Conservation (phyloP, 2,329 filamentous ascomycete genomes). For the Pestalotiopsis sp. region DNA sequence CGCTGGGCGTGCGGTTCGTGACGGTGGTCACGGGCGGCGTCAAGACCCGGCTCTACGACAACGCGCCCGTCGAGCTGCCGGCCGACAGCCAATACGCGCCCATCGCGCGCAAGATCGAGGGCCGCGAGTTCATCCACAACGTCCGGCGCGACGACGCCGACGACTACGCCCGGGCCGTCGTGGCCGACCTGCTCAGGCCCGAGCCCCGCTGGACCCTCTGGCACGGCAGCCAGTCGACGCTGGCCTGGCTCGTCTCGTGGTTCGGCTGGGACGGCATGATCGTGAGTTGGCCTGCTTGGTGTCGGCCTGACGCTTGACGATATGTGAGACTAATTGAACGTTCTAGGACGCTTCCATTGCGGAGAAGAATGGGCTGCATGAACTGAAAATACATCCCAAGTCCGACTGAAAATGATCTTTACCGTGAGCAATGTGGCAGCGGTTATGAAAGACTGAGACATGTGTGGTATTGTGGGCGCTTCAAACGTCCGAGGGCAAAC, state of each 20-base stretch:
- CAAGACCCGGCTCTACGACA: constrained; percentile 27
- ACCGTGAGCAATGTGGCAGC: no score
- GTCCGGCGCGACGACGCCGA: constrained; percentile 24
- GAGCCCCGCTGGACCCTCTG: constrained; percentile 27
- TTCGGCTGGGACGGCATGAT: constrained; percentile 32
- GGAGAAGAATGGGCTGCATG: not conserved
- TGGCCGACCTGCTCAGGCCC: constrained; percentile 24
- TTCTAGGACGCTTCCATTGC: not conserved
- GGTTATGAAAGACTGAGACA: no score
- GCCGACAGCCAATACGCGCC: constrained; percentile 28
- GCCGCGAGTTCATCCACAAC: constrained; percentile 24
- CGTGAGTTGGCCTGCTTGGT: constrained; percentile 20
- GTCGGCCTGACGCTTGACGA: not conserved
- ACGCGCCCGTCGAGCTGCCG: constrained; percentile 25
- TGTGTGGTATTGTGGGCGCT: no score
- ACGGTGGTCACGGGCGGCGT: constrained; percentile 26
- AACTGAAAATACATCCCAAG: not conserved
- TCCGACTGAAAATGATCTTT: not conserved
- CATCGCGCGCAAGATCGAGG: constrained; percentile 25
- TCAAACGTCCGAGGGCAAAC: no score
- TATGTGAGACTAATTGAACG: not conserved
- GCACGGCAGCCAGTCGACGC: constrained; percentile 25
- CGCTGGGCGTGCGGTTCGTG: constrained; percentile 27
- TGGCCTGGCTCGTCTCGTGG: constrained; percentile 27
- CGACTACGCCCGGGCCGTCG: constrained; percentile 29